phyloP scores from a whole-genome alignment of 768 basidiomycete species.

The Imleria badia region DNA sequence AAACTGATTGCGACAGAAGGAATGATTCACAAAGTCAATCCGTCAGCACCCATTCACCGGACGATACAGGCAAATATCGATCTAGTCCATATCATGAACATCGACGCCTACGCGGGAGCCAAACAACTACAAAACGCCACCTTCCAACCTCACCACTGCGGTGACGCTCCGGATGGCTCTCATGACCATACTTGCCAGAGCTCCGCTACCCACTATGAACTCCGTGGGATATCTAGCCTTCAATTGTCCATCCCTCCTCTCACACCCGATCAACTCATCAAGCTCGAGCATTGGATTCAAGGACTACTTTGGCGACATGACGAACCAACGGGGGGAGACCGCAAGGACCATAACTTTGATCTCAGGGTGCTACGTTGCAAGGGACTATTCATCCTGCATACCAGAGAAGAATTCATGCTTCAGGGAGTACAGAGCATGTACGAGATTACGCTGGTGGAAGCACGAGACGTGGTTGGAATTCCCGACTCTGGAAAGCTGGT shows the following conservation, averaged over 20 bases:
- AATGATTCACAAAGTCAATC: constrained; percentile 76
- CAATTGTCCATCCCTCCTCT: constrained; percentile 69
- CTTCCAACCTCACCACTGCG: constrained; percentile 33
- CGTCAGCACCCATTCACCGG: constrained; percentile 68
- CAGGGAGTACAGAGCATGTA: constrained; percentile 94
- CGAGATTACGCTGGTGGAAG: constrained; percentile 60
- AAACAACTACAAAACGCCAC: constrained; percentile 23
- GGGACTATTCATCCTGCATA: constrained; percentile 62
- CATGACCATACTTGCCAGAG: constrained; percentile 34
- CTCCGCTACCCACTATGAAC: constrained; percentile 56
- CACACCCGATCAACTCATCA: constrained; percentile 42
- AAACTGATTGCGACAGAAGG: constrained; percentile 50
- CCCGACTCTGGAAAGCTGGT: constrained; percentile 77
- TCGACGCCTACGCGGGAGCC: constrained; percentile 72
- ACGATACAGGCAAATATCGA: constrained; percentile 76
- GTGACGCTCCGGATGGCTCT: constrained; percentile 29
- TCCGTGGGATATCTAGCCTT: constrained; percentile 81
- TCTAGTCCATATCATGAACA: constrained; percentile 71
- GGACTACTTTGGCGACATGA: constrained; percentile 78
- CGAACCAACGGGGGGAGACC: constrained; percentile 38
- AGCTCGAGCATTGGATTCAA: constrained; percentile 80
- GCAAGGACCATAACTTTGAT: constrained; percentile 7
- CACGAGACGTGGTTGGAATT: constrained; percentile 42
- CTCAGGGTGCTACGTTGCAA: constrained; percentile 84
- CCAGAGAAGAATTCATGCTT: constrained; percentile 66